A percentile compares a stretch with the other conserved stretches of the same genome.
phyloP scores from a whole-genome alignment of 2,329 filamentous ascomycete species.

The Ophiostoma novo-ulmi region DNA sequence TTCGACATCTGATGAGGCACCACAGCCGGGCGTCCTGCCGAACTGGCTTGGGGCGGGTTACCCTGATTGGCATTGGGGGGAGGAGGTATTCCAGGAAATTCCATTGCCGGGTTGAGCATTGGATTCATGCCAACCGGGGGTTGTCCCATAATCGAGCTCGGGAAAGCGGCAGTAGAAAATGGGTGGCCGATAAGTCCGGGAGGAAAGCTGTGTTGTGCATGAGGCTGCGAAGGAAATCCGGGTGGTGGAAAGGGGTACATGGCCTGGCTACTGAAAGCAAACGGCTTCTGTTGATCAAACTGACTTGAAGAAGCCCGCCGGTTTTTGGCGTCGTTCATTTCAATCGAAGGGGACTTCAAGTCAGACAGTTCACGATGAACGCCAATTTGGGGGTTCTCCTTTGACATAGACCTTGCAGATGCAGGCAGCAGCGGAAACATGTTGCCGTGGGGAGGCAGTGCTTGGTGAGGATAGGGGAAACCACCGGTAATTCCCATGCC shows the following conservation, averaged over 20 bases:
- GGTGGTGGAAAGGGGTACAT: conserved; percentile 33
- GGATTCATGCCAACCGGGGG: conserved; percentile 27
- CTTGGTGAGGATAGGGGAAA: conserved; percentile 27
- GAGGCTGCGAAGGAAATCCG: conserved; percentile 21
- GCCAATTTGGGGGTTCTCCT: conserved; percentile 29
- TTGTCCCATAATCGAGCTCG: conserved; percentile 30
- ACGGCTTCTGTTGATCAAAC: conserved; percentile 44
- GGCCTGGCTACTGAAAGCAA: conserved; percentile 38
- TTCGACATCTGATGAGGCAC: conserved; percentile 16
- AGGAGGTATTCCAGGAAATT: conserved; percentile 16
- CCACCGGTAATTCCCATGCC: conserved; percentile 27
- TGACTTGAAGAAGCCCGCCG: conserved; percentile 42
- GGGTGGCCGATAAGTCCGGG: conserved; percentile 26
- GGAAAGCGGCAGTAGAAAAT: conserved; percentile 29
- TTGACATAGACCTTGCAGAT: conserved; percentile 15
- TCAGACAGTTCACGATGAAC: conserved; percentile 24
- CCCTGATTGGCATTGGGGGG: background rate
- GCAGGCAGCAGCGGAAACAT: background rate
- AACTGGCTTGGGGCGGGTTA: background rate
- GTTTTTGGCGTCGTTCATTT: conserved; percentile 34
- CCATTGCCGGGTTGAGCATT: conserved; percentile 23
- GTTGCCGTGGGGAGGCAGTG: background rate
- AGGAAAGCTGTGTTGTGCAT: conserved; percentile 21
- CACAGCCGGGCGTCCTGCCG: conserved; percentile 4
- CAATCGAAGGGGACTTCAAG: conserved; percentile 18